Base-by-base conservation (phyloP, 2,329 filamentous ascomycete genomes). In the Aspergillus phoenicis region DNA sequence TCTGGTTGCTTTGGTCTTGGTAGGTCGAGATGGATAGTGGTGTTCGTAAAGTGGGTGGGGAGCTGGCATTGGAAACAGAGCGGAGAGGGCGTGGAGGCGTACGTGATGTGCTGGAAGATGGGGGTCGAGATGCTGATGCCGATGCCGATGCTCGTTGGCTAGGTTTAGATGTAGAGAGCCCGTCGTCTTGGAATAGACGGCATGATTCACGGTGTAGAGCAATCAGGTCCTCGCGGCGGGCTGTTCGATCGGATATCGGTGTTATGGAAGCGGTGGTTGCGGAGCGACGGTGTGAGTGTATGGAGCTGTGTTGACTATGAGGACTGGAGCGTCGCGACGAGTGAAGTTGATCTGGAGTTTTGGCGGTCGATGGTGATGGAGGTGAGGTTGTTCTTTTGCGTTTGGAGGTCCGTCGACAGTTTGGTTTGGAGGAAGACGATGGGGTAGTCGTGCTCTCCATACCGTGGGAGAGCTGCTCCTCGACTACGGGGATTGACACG, bases 151-250 rank as follows among this genome's bases (percentile, higher is more conserved):
- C 36, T 24, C 41, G 30, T n/a, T 17, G 48, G 17, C 20, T 59
- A 8, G 53, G 30, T 15, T 39, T 60, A 7, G 39, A 4, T 15
- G 15, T 43, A 2, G 56, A 43, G 5, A 60, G 26, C 2, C 54
- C 57, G 15, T 62, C 62, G 15, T 69, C 65, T 62, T 78, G 74
- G 36, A 79, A 79, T 1, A 79, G 62, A 15, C 76, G 77, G 56
- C 77, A 77, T 51, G 77, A 77, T 49, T 79, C 73, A 6, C 77
- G 75, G 51, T 79, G 75, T 20, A 79, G 63, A 1, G 75, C 72
- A 8, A 79, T 49, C 8, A 79, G 68, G 13, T 75, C 73, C 56
- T 78, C 71, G 7, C 74, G 72, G 55, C 66, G 68, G 52, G 71
- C 59, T 47, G 70, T 60, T 13, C 67, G 55, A 49, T 70, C 65